Evolutionary conservation across 768 basidiomycete genomes (phyloP), one percentile per base, ranked within the genome.

Genomic region (Ramaria sp.): DNA sequence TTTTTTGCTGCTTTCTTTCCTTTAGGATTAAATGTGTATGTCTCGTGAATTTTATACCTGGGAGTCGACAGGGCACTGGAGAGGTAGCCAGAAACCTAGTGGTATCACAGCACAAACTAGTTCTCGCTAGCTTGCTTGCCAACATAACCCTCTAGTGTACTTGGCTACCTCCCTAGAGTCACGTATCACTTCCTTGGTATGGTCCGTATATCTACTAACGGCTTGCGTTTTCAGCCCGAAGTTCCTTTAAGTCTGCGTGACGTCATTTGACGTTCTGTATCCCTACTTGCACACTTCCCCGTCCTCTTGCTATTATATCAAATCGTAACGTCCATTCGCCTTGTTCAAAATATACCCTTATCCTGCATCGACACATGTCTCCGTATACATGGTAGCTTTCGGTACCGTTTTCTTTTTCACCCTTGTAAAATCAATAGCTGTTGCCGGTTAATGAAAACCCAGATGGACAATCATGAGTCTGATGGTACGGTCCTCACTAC

Each of bases 401-500:
- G 65, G 72, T 70, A 68, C 37, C 55, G 18, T 63, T 68, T 66
- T 61, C 67, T 65, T 68, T 69, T 69, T 71, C 72, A 69, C 72
- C 74, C 79, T 75, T 87, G 85, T 88, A 87, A 85, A 86, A 66
- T 70, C 61, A 56, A 73, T 76, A 73, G 67, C 64, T 58, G 60
- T 67, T 64, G 57, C 58, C 61, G 60, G 55, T 67, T 54, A 36
- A 36, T 55, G 34, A 55, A 55, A 55, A 47, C 44, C 45, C 47
- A 57, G 48, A 59, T 75, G 78, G 71, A 89, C 71, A 63, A 73
- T 73, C 67, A 82, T 70, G 71, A 95, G 75, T 68, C 82, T 85
- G 69, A 94, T 72, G 73, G 86, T 87, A 73, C 88, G 83, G 75
- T 97, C 94, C 72, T 95, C 91, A 67, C 89, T 88, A 63, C 90